A percentile compares a stretch with the other conserved stretches of the same genome.
phyloP scores from a whole-genome alignment of 2,329 filamentous ascomycete genomes.

The Cyphellophora europaea region DNA sequence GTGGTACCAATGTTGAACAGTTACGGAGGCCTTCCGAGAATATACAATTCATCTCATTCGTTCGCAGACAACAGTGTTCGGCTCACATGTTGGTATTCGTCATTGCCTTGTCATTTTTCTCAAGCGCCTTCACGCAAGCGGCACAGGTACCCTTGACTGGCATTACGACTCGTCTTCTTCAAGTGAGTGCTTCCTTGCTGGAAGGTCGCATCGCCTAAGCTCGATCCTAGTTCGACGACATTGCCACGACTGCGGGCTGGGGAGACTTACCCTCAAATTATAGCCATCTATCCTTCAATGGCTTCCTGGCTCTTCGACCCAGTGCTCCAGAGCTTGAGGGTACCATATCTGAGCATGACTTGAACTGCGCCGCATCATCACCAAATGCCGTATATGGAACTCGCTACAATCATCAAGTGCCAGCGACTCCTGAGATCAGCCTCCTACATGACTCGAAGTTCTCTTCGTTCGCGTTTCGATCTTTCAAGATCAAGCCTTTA shows the following conservation, averaged over 20 bases:
- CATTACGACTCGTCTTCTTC: too few relatives aligned
- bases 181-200: too few relatives aligned
- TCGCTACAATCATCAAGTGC: conserved; percentile 6
- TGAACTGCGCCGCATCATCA: conserved; percentile 20
- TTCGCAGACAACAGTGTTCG: too few relatives aligned
- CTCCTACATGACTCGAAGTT: conserved; percentile 1
- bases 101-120: too few relatives aligned
- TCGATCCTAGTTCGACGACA: conserved; percentile 18
- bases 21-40: too few relatives aligned
- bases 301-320: conserved; percentile 16
- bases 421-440: not conserved
- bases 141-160: too few relatives aligned
- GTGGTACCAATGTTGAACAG: too few relatives aligned
- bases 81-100: too few relatives aligned
- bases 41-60: too few relatives aligned
- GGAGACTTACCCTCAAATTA: conserved; percentile 9
- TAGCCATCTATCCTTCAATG: conserved; percentile 12
- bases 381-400: conserved; percentile 21
- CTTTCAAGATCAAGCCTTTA: conserved; percentile 19
- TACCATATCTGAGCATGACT: conserved; percentile 16
- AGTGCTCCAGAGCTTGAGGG: conserved; percentile 9
- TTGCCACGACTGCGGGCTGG: conserved; percentile 10
- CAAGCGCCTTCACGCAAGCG: too few relatives aligned
- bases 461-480: conserved; percentile 11
- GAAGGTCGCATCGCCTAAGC: too few relatives aligned